phyloP scores from a whole-genome alignment of 1,284 basidiomycete genomes.

The Hemileia vastatrix region DNA sequence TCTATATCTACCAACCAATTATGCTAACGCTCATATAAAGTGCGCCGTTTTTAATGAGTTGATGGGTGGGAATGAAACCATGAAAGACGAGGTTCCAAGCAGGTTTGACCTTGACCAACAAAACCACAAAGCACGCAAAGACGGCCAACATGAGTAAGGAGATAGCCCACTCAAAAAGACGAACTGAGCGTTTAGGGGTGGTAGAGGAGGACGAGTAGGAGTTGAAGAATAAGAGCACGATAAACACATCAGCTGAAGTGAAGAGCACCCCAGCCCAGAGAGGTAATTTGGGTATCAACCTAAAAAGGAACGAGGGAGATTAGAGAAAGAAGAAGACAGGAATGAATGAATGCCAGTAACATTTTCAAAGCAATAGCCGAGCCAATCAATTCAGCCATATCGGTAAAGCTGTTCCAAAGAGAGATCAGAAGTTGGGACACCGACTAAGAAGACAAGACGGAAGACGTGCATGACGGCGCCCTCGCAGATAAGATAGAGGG shows the following conservation, averaged over 20 bases:
- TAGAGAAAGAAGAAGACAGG: no score
- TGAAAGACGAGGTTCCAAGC: slow-evolving; percentile 68
- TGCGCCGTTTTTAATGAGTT: slow-evolving; percentile 54
- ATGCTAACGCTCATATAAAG: slow-evolving; percentile 66
- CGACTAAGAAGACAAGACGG: slow-evolving; percentile 54
- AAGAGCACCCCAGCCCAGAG: slow-evolving; percentile 72
- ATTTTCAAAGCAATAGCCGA: slow-evolving; percentile 67
- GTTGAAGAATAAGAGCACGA: slow-evolving; percentile 52
- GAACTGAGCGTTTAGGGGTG: slow-evolving; percentile 37
- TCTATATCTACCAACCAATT: slow-evolving; percentile 44
- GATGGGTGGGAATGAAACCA: slow-evolving; percentile 69
- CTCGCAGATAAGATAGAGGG: slow-evolving; percentile 56
- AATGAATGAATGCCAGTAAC: no score
- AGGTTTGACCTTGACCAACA: slow-evolving; percentile 64
- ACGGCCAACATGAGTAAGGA: slow-evolving; percentile 63
- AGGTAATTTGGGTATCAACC: slow-evolving; percentile 65
- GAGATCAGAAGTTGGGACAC: slow-evolving; percentile 6
- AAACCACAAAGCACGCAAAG: slow-evolving; percentile 67
- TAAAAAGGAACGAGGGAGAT: slow-evolving; percentile 29
- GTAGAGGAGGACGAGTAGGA: slow-evolving; percentile 35
- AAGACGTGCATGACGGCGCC: slow-evolving; percentile 67
- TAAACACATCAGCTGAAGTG: slow-evolving; percentile 70
- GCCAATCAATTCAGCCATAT: slow-evolving; percentile 60
- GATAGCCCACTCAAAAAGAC: slow-evolving; percentile 59
- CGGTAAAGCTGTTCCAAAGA: slow-evolving; percentile 43